Conservation (phyloP, 352 stramenopile genomes). For the Pythium coloratum region DNA sequence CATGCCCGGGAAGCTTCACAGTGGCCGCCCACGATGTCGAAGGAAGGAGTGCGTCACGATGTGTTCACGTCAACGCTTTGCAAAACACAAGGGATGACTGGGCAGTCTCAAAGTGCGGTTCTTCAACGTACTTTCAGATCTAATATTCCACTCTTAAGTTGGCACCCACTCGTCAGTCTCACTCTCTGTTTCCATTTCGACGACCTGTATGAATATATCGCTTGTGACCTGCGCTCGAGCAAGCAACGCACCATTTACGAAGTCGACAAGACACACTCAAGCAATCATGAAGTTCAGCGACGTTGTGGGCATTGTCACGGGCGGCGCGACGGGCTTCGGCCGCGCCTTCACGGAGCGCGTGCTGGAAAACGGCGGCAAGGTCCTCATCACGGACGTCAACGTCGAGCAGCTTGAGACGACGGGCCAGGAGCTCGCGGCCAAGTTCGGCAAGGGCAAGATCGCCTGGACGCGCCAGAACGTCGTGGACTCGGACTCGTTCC, state of each 20-base stretch:
- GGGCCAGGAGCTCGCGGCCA: constrained; percentile 49
- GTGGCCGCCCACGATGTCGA: too few species aligned
- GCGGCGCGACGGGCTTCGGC: constrained; percentile 61
- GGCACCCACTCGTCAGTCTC: background rate
- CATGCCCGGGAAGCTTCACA: too few species aligned
- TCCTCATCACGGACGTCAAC: constrained; percentile 77
- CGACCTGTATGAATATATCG: constrained; percentile 1
- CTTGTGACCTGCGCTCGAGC: background rate
- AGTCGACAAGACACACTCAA: background rate
- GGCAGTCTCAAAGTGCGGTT: background rate
- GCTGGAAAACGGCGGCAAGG: constrained; percentile 45
- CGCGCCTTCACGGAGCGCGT: constrained; percentile 62
- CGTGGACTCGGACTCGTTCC: constrained; percentile 58
- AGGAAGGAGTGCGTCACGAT: background rate
- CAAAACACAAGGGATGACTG: constrained; percentile 6
- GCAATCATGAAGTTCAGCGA: constrained; percentile 57
- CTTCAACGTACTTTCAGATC: background rate
- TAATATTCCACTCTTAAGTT: background rate
- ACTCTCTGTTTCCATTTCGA: background rate
- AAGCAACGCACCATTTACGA: background rate
- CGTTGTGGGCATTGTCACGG: constrained; percentile 70
- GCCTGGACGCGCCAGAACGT: constrained; percentile 68
- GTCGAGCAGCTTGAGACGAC: constrained; percentile 46
- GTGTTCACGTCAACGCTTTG: constrained; percentile 19
- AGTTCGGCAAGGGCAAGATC: constrained; percentile 50